phyloP scores from a whole-genome alignment of 495 filamentous ascomycete species.

The Evansstolkia leycettana region DNA sequence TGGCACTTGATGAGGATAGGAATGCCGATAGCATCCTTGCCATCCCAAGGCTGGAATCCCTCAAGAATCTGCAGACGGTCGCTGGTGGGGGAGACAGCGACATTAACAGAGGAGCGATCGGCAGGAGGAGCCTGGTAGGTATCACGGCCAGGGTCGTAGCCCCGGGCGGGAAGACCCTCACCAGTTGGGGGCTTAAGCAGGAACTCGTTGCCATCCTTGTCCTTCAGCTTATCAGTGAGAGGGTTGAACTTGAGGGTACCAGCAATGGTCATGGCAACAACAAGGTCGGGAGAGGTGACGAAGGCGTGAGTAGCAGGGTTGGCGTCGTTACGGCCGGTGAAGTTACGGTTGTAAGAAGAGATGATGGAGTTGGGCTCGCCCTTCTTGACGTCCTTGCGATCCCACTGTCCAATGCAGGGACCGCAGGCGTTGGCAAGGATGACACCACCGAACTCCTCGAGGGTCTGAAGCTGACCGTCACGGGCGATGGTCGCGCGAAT shows the following conservation, averaged over 20 bases:
- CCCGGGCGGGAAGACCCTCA: constrained; percentile 64
- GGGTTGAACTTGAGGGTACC: constrained; percentile 95
- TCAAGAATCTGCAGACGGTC: constrained; percentile 90
- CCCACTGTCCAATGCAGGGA: constrained; percentile 78
- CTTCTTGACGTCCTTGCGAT: constrained; percentile 90
- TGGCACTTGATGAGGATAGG: constrained; percentile 96
- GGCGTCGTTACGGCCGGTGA: constrained; percentile 97
- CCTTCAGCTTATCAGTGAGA: constrained; percentile 85
- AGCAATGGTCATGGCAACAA: constrained; percentile 83
- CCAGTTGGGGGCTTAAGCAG: constrained; percentile 67
- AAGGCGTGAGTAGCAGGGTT: constrained; percentile 98
- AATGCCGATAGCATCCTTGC: constrained; percentile 78
- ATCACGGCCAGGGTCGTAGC: constrained; percentile 87
- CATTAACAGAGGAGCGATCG: constrained; percentile 58
- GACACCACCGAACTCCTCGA: constrained; percentile 95
- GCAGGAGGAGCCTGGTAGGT: constrained; percentile 94
- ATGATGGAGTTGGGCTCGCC: constrained; percentile 93
- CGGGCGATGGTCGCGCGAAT: constrained; percentile 91
- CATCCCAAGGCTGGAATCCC: constrained; percentile 82
- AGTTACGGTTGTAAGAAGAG: constrained; percentile 98
- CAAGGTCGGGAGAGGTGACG: constrained; percentile 95
- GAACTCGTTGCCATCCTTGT: constrained; percentile 96
- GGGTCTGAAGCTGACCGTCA: constrained; percentile 89
- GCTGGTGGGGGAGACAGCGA: constrained; percentile 77
- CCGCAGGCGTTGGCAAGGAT: constrained; percentile 96